Evolutionary conservation across 805 yeast genomes (phyloP).

Genomic region (Spathaspora girioi): DNA sequence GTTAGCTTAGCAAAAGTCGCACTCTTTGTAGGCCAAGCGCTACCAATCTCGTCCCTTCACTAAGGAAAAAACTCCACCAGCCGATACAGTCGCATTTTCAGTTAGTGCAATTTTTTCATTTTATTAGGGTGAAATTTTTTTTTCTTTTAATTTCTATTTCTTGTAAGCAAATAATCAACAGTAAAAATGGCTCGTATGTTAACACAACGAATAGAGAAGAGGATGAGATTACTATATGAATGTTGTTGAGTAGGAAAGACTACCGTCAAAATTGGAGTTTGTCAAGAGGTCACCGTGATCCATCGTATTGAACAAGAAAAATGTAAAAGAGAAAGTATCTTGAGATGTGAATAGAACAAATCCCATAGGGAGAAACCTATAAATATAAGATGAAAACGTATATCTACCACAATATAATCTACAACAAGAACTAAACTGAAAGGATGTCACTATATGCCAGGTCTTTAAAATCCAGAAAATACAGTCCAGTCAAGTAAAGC

Average conservation of each 20-base stretch:
- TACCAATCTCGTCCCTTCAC: not conserved
- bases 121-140: constrained; percentile 7
- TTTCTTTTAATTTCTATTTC: constrained; percentile 1
- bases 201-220: not conserved
- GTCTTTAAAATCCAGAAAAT: not conserved
- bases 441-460: no score
- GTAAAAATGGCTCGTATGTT: constrained; percentile 11
- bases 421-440: not conserved
- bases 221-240: not conserved
- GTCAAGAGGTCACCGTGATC: no score
- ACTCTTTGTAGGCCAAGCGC: not conserved
- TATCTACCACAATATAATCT: not conserved
- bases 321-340: no score
- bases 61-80: not conserved
- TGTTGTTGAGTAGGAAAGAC: not conserved
- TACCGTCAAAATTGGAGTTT: not conserved
- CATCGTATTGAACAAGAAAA: no score
- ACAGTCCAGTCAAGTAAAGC: no score
- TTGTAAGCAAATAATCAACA: constrained; percentile 4
- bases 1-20: not conserved
- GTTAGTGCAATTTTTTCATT: not conserved
- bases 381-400: not conserved
- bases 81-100: not conserved
- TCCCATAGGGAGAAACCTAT: no score
- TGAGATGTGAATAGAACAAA: no score